Percentiles rank a stretch among this genome's conserved stretches.
These are phyloP conservation scores for Cryptococcus sp. DNA, from an alignment of 1,284 basidiomycete species.

Conservation along the genomic window DNA sequence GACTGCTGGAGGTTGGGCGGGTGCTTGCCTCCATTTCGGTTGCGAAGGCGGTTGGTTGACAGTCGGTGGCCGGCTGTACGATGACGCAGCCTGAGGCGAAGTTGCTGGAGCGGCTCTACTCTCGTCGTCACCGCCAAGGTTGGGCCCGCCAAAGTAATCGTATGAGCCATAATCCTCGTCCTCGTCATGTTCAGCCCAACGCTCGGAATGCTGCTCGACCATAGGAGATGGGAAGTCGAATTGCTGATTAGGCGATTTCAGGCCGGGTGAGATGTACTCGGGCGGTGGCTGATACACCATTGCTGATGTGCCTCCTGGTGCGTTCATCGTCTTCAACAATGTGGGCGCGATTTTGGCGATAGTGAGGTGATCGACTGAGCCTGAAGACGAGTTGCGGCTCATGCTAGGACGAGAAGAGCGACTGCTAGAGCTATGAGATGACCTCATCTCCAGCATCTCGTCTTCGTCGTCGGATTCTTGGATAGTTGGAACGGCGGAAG, in stretches of 20 bases:
- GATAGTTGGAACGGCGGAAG: slow-evolving; percentile 39
- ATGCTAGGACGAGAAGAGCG: slow-evolving; percentile 42
- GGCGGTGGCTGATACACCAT: slow-evolving; percentile 73
- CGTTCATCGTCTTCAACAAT: slow-evolving; percentile 73
- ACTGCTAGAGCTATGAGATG: slow-evolving; percentile 36
- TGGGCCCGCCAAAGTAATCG: slow-evolving; percentile 66
- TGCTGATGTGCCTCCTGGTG: slow-evolving; percentile 52
- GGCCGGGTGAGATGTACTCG: slow-evolving; percentile 45
- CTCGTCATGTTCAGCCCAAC: slow-evolving; percentile 44
- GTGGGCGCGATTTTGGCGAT: slow-evolving; percentile 96
- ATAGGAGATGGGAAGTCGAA: slow-evolving; percentile 47
- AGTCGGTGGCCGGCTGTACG: slow-evolving; percentile 31
- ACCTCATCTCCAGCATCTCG: slow-evolving; percentile 65
- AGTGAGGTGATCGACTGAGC: slow-evolving; percentile 64
- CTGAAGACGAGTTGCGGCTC: slow-evolving; percentile 39
- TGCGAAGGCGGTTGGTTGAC: slow-evolving; percentile 45
- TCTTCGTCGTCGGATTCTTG: slow-evolving; percentile 59
- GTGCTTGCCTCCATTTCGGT: slow-evolving; percentile 46
- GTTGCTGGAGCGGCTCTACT: slow-evolving; percentile 1
- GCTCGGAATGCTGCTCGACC: slow-evolving; percentile 40
- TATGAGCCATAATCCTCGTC: slow-evolving; percentile 58
- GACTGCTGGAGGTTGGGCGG: slow-evolving; percentile 6
- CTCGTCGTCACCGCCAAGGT: slow-evolving; percentile 45
- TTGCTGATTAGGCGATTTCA: slow-evolving; percentile 14
- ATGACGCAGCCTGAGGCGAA: slow-evolving; percentile 16